A percentile compares a stretch with the other conserved stretches of the same genome.
Conservation (phyloP, 108 stramenopile genomes). For the Mayamaea pseudoterrestris region DNA sequence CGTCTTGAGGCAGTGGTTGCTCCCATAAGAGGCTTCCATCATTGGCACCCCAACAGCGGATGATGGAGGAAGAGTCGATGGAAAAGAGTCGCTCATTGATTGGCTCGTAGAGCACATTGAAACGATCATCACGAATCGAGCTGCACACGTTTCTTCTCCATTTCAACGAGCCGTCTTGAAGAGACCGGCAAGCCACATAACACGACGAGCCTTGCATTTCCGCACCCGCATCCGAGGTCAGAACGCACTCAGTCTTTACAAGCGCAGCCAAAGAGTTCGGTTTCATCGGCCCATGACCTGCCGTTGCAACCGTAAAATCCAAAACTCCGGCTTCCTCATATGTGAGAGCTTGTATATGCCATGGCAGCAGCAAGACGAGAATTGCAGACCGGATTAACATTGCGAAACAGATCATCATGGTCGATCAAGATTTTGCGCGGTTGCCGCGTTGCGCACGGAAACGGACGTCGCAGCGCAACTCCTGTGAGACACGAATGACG, state of each 20-base stretch:
- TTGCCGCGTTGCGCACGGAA: neutral
- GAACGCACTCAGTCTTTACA: neutral
- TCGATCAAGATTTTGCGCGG: neutral
- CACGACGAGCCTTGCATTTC: constrained; percentile 18
- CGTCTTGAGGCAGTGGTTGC: constrained; percentile 6
- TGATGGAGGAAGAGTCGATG: constrained; percentile 28
- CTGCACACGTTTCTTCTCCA: constrained; percentile 69
- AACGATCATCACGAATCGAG: constrained; percentile 1
- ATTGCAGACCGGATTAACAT: neutral
- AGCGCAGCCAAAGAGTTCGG: constrained; percentile 12
- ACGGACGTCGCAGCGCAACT: neutral
- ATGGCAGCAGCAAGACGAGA: neutral
- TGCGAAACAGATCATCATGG: neutral
- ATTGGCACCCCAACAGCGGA: constrained; percentile 33
- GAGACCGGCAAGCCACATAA: constrained; percentile 33
- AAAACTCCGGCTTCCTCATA: constrained; percentile 61
- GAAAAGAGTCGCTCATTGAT: constrained; percentile 19
- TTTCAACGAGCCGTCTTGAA: constrained; percentile 25
- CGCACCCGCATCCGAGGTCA: constrained; percentile 22
- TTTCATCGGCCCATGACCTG: constrained; percentile 50
- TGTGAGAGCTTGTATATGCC: constrained; percentile 21
- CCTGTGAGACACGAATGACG: neutral
- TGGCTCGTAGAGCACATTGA: constrained; percentile 5
- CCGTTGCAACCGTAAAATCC: constrained; percentile 57
- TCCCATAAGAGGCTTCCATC: constrained; percentile 38